Conservation (phyloP, 495 filamentous ascomycete genomes). For the Glarea lozoyensis region DNA sequence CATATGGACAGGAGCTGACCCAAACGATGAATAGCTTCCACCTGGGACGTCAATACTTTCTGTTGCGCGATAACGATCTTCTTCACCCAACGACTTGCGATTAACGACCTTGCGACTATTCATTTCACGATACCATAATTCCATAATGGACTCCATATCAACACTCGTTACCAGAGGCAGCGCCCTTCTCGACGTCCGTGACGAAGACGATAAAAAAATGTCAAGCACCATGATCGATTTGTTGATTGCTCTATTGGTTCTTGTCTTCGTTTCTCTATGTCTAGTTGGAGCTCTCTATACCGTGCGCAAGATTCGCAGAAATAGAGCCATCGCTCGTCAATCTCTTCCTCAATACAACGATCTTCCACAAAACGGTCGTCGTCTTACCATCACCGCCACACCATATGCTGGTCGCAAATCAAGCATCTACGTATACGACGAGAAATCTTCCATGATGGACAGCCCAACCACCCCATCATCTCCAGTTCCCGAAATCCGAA, state of each 20-base stretch:
- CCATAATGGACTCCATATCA: conserved; percentile 15
- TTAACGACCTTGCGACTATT: no score
- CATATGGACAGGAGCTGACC: no score
- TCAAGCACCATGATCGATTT: conserved; percentile 57
- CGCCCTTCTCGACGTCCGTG: conserved; percentile 30
- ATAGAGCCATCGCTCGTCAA: conserved; percentile 28
- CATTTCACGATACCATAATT: neutral
- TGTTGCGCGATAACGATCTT: no score
- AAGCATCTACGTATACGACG: conserved; percentile 64
- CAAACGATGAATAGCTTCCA: no score
- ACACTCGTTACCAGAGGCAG: conserved; percentile 34
- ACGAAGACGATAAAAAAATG: conserved; percentile 29
- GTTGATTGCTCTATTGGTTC: conserved; percentile 68
- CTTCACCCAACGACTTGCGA: no score
- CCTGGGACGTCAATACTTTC: no score
- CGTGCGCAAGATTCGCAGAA: conserved; percentile 56
- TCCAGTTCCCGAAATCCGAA: conserved; percentile 93
- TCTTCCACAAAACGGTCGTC: conserved; percentile 35
- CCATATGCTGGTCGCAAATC: conserved; percentile 48
- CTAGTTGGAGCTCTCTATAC: conserved; percentile 59
- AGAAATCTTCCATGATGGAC: conserved; percentile 59
- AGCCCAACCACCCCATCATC: conserved; percentile 71
- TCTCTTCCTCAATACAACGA: conserved; percentile 49
- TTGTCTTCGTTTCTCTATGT: conserved; percentile 59
- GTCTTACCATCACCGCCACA: conserved; percentile 52